Evolutionary conservation across 345 rosid genomes (phyloP).

Genomic region (Salix udensis): DNA sequence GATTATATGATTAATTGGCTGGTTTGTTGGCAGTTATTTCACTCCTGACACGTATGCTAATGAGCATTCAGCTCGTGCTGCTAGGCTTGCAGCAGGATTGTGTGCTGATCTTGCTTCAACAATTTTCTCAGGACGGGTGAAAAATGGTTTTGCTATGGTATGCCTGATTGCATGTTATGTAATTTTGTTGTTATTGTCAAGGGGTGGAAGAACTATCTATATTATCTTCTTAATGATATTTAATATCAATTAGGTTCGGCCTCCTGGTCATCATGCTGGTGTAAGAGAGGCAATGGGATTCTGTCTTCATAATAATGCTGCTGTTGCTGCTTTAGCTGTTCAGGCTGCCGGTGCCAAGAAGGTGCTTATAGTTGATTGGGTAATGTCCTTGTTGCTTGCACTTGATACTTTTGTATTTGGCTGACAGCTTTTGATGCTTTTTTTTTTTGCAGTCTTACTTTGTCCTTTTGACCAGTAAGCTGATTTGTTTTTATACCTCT

Average conservation of each 20-base stretch:
- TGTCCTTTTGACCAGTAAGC: background rate
- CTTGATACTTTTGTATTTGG: constrained; percentile 12
- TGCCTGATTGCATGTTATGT: constrained; percentile 12
- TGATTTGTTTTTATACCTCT: background rate
- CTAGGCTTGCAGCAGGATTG: constrained; percentile 96
- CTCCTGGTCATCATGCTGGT: constrained; percentile 99
- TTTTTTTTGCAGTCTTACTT: background rate
- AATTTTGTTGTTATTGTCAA: background rate
- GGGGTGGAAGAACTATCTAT: background rate
- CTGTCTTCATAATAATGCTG: constrained; percentile 99
- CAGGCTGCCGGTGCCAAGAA: constrained; percentile 90
- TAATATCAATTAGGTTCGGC: constrained; percentile 63
- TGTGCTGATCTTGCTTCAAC: constrained; percentile 94
- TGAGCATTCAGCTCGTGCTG: constrained; percentile 95
- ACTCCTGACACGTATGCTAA: constrained; percentile 96
- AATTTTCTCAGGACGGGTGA: constrained; percentile 64
- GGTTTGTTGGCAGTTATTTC: constrained; percentile 68
- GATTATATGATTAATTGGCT: background rate
- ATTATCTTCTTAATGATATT: background rate
- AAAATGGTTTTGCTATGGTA: constrained; percentile 98
- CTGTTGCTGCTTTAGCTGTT: constrained; percentile 88
- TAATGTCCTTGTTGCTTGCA: constrained; percentile 34
- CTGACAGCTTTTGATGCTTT: background rate
- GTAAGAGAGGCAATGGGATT: constrained; percentile 89
- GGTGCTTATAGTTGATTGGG: constrained; percentile 96